Evolutionary conservation across 1,284 basidiomycete genomes (phyloP).

Genomic region (Golubevia pallescens): DNA sequence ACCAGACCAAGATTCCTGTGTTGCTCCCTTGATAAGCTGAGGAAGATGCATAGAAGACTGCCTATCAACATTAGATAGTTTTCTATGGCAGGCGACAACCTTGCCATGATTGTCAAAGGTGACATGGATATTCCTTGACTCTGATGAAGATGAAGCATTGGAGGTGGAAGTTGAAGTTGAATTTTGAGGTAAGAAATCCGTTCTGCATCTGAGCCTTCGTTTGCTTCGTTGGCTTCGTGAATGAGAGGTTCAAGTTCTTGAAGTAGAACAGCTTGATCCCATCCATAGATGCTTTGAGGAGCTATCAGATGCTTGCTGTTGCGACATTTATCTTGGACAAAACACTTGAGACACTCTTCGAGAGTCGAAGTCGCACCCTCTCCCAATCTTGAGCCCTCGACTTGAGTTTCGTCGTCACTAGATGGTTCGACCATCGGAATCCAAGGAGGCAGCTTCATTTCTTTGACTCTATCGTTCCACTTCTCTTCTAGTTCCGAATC

Average conservation of each 20-base stretch:
- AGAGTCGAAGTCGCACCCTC: background rate
- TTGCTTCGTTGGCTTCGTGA: background rate
- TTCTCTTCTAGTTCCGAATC: background rate
- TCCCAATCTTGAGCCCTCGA: too few species aligned
- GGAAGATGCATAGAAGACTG: too few species aligned
- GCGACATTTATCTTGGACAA: background rate
- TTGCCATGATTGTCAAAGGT: background rate
- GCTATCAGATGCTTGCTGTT: background rate
- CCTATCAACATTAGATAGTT: background rate
- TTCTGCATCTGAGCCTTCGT: background rate
- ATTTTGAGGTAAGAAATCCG: background rate
- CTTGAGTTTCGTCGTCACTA: too few species aligned
- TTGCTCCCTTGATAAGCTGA: too few species aligned
- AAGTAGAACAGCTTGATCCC: background rate
- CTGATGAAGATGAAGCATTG: background rate
- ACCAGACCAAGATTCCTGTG: too few species aligned
- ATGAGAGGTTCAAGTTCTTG: background rate
- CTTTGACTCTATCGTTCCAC: background rate
- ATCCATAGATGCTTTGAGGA: background rate
- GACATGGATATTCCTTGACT: too few species aligned
- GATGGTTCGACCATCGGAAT: background rate
- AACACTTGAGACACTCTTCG: background rate
- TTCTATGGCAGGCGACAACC: background rate
- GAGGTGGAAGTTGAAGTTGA: background rate
- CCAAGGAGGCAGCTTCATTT: background rate